Base-by-base conservation (phyloP, 352 stramenopile genomes). In the Blastocystis sp. region DNA sequence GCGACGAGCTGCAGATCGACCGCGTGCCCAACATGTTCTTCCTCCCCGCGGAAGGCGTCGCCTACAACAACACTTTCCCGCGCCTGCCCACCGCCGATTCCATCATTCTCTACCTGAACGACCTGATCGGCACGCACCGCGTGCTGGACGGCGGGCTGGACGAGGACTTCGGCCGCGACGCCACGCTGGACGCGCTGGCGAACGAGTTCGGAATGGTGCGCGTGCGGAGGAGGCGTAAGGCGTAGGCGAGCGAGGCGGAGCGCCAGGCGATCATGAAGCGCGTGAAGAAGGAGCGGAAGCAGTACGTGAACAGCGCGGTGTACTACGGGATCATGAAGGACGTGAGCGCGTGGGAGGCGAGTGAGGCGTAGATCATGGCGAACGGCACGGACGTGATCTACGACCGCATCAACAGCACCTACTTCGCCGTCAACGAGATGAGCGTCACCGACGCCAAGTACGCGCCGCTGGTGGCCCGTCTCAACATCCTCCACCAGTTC, bases 321-420 rank as follows among this genome's bases (percentile, higher is more conserved):
- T 81, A 81, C 45, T 81, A 81, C 45, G 40, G 14, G 54, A 38
- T 81, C 14, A 81, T 81, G 71, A 81, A 66, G 71, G 71, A 81
- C 40, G 71, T 81, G 48, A 24, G 43, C 48, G 7, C 38, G 17
- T 43, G 14, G 28, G 21, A 45, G 43, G 28, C 6, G 54, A 63
- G 14, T 54, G 21, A 40, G 24, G 24, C 1, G 48, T 40, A 81
- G 71, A 81, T 81, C 42, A 3, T 81, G 14, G 48, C 71, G 0
- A 81, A 81, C 54, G 71, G 60, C n/a, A 28, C 28, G 14, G 60
- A 63, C 10, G 45, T 81, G 14, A 24, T 81, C 11, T 81, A 54
- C 59, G 71, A 81, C n/a, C 71, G 71, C 28, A 42, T 81, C 14
- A 81, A 81, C 1, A 19, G 17, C 3, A 81, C 71, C 38, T 21